Conservation (phyloP, 2,329 filamentous ascomycete species). For the Cladosporium sp. region DNA sequence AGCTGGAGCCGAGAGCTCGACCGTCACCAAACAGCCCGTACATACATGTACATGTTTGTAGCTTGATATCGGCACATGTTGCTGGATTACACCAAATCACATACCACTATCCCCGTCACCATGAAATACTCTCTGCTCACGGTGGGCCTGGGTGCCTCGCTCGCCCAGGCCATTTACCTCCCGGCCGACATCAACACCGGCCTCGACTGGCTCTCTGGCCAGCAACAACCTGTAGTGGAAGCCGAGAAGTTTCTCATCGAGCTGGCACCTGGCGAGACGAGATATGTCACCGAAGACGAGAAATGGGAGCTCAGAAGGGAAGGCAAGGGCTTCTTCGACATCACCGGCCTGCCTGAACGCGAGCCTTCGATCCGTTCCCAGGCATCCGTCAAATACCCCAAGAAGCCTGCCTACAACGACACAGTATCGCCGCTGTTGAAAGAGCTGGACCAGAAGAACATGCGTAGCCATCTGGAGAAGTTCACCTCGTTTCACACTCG, state of each 20-base stretch:
- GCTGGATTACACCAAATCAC: too few species aligned
- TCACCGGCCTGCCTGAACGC: constrained; percentile 68
- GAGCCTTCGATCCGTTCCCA: constrained; percentile 26
- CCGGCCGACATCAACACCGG: constrained; percentile 18
- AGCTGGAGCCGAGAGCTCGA: too few species aligned
- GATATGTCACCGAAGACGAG: constrained; percentile 89
- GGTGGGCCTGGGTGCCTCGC: constrained; percentile 19
- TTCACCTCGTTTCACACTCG: constrained; percentile 77
- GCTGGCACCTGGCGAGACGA: constrained; percentile 73
- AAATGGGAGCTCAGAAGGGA: constrained; percentile 86
- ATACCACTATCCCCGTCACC: neutral
- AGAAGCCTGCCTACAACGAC: constrained; percentile 60
- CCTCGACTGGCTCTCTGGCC: constrained; percentile 15
- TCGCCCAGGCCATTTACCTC: constrained; percentile 21
- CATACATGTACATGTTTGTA: too few species aligned
- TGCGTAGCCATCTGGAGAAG: constrained; percentile 72
- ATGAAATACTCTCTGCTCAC: constrained; percentile 23
- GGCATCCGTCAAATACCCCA: constrained; percentile 57
- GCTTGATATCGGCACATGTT: too few species aligned
- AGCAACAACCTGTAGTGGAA: constrained; percentile 21
- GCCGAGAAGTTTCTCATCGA: constrained; percentile 71
- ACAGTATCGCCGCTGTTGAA: constrained; percentile 64
- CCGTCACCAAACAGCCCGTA: too few species aligned
- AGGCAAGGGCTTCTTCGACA: constrained; percentile 89
- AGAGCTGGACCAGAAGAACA: constrained; percentile 68